phyloP scores from a whole-genome alignment of 2,329 filamentous ascomycete genomes.

The Aspergillus pseudotamarii region DNA sequence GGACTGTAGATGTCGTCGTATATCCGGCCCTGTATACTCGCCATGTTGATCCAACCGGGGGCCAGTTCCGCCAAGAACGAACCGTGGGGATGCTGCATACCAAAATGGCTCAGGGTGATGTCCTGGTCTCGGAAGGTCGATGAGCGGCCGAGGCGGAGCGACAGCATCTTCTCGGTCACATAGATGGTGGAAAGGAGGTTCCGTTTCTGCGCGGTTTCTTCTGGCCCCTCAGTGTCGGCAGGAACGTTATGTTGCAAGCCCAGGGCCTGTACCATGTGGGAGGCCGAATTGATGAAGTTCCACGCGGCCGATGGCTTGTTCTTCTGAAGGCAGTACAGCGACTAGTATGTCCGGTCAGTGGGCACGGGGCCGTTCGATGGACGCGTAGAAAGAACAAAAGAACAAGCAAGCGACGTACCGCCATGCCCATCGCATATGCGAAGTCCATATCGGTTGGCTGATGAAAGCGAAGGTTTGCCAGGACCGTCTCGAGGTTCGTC shows the following conservation, averaged over 20 bases:
- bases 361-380: no score
- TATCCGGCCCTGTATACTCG: slow-evolving; percentile 16
- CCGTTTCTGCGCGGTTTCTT: background rate
- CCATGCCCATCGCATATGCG: slow-evolving; percentile 17
- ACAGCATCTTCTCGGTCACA: background rate
- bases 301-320: slow-evolving; percentile 11
- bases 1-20: slow-evolving; percentile 20
- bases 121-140: slow-evolving; percentile 6
- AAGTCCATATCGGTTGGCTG: slow-evolving; percentile 10
- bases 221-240: background rate
- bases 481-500: slow-evolving; percentile 17
- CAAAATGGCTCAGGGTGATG: slow-evolving; percentile 5
- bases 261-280: slow-evolving; percentile 13
- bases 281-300: slow-evolving; percentile 15
- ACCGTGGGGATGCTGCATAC: no score
- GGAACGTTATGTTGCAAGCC: slow-evolving; percentile 12
- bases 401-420: background rate
- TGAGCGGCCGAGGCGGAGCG: background rate
- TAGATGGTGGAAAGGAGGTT: background rate
- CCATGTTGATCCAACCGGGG: slow-evolving; percentile 13
- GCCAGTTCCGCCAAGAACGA: background rate
- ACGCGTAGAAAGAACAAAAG: no score
- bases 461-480: slow-evolving; percentile 15
- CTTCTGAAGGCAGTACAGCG: slow-evolving; percentile 11
- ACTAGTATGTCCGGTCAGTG: no score